These are phyloP conservation scores for Ceratobasidium theobromae DNA, from an alignment of 1,284 basidiomycete genomes.

Conservation along the genomic window DNA sequence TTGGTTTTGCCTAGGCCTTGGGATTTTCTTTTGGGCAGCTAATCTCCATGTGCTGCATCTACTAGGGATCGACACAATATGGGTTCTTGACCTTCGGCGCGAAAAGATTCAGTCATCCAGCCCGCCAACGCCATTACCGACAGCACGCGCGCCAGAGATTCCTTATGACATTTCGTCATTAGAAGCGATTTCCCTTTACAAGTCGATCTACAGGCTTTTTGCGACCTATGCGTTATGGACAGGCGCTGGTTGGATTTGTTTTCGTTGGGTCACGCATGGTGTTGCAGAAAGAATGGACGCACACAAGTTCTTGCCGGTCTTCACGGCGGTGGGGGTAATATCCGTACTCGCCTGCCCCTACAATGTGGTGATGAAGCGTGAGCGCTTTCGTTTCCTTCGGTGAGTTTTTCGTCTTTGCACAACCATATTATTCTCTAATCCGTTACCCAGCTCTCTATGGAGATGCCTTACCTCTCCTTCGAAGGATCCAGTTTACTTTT, in stretches of 20 bases:
- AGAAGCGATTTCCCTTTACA: constrained; percentile 51
- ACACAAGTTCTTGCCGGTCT: constrained; percentile 72
- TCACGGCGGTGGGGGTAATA: constrained; percentile 62
- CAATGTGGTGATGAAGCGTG: constrained; percentile 62
- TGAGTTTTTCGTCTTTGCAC: constrained; percentile 47
- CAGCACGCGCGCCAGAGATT: constrained; percentile 28
- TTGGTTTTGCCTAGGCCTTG: constrained; percentile 49
- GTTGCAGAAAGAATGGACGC: constrained; percentile 63
- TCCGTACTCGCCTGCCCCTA: constrained; percentile 66
- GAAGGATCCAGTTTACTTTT: constrained; percentile 73
- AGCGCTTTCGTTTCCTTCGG: constrained; percentile 74
- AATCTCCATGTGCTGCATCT: constrained; percentile 81
- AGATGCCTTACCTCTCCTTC: constrained; percentile 72
- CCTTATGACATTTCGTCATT: constrained; percentile 35
- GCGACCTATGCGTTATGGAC: constrained; percentile 60
- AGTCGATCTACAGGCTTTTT: constrained; percentile 69
- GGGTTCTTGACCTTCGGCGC: constrained; percentile 63
- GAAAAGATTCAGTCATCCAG: constrained; percentile 31
- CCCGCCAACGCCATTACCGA: constrained; percentile 15
- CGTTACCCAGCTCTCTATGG: constrained; percentile 56
- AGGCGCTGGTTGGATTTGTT: constrained; percentile 65
- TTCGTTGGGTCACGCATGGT: constrained; percentile 59
- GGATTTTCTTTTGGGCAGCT: constrained; percentile 78
- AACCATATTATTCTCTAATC: not conserved
- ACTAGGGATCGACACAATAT: constrained; percentile 71